A percentile compares a stretch with the other conserved stretches of the same genome.
Evolutionary conservation across 441 rosid genomes (phyloP).

Genomic region (Euphorbia celastroides): DNA sequence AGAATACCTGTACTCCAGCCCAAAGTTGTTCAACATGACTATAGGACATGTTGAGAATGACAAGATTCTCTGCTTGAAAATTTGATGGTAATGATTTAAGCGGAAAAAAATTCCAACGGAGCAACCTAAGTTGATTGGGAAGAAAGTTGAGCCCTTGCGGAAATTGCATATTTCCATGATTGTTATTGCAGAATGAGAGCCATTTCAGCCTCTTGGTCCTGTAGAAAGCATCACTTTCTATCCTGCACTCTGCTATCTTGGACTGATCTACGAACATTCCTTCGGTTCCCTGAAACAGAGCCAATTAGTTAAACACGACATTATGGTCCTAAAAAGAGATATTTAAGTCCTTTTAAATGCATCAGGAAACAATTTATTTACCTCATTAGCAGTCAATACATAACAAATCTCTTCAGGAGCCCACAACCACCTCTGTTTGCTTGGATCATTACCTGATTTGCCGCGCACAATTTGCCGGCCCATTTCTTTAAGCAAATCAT

Average conservation of each 20-base stretch:
- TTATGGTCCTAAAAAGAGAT: background rate
- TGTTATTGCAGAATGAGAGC: background rate
- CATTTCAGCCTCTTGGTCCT: background rate
- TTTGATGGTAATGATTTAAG: slow-evolving; percentile 20
- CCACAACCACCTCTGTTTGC: background rate
- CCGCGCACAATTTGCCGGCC: background rate
- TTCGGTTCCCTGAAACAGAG: background rate
- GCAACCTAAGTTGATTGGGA: slow-evolving; percentile 21
- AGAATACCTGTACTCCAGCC: slow-evolving; percentile 12
- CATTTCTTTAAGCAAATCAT: background rate
- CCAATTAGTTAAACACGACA: background rate
- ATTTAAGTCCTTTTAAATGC: too few relatives aligned
- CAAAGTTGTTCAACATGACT: slow-evolving; percentile 12
- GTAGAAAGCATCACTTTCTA: background rate
- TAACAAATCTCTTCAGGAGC: background rate
- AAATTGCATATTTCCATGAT: background rate
- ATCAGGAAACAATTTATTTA: background rate
- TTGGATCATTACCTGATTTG: background rate
- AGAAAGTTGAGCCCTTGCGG: slow-evolving; percentile 1
- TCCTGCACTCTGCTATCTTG: background rate
- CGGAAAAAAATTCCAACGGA: slow-evolving; percentile 29
- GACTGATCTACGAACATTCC: background rate
- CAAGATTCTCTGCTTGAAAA: slow-evolving; percentile 17
- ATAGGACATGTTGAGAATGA: background rate
- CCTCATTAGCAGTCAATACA: background rate